These are phyloP conservation scores for Eutrema heterophyllum DNA, from an alignment of 345 rosid species.

Conservation along the genomic window DNA sequence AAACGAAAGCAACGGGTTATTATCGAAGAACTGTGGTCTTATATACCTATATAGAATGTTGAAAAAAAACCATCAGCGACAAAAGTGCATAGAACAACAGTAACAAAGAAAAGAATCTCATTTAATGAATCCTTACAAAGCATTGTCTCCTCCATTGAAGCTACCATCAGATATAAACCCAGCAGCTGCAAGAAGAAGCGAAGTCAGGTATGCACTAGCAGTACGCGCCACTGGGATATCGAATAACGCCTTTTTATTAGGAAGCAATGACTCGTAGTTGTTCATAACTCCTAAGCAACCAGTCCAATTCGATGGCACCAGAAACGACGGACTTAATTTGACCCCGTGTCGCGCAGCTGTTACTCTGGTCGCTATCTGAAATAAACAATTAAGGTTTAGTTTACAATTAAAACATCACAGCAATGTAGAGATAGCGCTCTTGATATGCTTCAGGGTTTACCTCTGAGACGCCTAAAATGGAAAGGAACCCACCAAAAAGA, in stretches of 20 bases:
- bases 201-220: slow-evolving; percentile 83
- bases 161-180: slow-evolving; percentile 83
- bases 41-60: slow-evolving; percentile 50
- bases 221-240: slow-evolving; percentile 91
- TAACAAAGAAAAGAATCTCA: background rate
- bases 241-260: slow-evolving; percentile 76
- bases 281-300: slow-evolving; percentile 95
- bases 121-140: slow-evolving; percentile 52
- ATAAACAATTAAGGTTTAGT: slow-evolving; percentile 1
- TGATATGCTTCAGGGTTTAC: slow-evolving; percentile 22
- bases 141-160: slow-evolving; percentile 91
- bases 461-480: slow-evolving; percentile 91
- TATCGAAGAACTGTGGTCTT: slow-evolving; percentile 86
- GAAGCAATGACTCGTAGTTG: slow-evolving; percentile 83
- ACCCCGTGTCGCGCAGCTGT: slow-evolving; percentile 69
- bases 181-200: slow-evolving; percentile 62
- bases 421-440: background rate
- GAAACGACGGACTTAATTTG: slow-evolving; percentile 85
- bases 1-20: slow-evolving; percentile 83
- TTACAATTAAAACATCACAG: background rate
- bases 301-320: slow-evolving; percentile 92
- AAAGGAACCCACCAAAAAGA: slow-evolving; percentile 75
- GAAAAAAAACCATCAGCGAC: background rate
- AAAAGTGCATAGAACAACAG: background rate
- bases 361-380: slow-evolving; percentile 77